A percentile compares a stretch with the other conserved stretches of the same genome.
Evolutionary conservation across 352 stramenopile species (phyloP).

Genomic region (Globisporangium cederbergense): DNA sequence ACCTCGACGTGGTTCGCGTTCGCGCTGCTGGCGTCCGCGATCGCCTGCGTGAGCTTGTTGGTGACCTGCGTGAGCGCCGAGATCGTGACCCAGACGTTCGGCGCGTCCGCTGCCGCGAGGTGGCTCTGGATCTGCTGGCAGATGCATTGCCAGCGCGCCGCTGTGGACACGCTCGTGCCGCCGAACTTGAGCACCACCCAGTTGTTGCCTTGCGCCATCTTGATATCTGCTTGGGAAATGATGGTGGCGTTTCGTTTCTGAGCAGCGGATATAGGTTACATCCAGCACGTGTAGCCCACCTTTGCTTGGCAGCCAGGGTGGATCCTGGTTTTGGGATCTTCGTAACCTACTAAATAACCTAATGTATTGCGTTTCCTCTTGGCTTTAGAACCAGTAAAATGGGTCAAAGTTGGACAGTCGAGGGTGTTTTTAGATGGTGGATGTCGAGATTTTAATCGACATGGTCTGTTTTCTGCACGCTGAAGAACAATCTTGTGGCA

Average conservation of each 20-base stretch:
- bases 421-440: background rate
- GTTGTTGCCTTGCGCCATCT: constrained; percentile 6
- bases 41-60: constrained; percentile 75
- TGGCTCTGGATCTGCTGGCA: constrained; percentile 67
- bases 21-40: constrained; percentile 39
- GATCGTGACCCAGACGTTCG: constrained; percentile 85
- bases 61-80: constrained; percentile 85
- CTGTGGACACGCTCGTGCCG: constrained; percentile 84
- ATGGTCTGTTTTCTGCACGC: constrained; percentile 1
- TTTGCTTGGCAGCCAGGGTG: background rate
- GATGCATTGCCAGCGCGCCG: constrained; percentile 74
- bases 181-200: constrained; percentile 91
- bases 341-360: background rate
- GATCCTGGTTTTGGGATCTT: background rate
- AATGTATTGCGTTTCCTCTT: background rate
- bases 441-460: background rate
- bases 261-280: background rate
- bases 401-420: background rate
- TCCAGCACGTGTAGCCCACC: background rate
- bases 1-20: constrained; percentile 40
- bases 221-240: background rate
- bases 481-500: constrained; percentile 9
- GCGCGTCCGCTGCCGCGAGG: constrained; percentile 30
- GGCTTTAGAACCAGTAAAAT: background rate
- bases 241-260: constrained; percentile 5